Percentiles rank a stretch among this genome's conserved stretches.
Conservation (phyloP, 495 filamentous ascomycete species). For the Darksidea phi region DNA sequence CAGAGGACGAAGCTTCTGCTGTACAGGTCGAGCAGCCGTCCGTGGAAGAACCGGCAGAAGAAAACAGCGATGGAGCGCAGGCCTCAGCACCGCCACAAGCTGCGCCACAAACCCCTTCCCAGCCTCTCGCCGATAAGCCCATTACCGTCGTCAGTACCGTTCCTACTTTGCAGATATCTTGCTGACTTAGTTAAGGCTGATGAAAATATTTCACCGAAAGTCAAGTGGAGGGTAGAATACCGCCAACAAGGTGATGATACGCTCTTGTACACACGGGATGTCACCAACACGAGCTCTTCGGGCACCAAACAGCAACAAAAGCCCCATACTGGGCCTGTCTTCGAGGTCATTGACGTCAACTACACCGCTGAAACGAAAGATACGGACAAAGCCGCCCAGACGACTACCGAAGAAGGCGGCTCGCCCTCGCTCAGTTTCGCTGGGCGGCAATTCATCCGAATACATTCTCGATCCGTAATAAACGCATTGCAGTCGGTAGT, state of each 20-base stretch:
- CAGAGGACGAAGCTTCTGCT: too few relatives aligned
- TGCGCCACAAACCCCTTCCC: background rate
- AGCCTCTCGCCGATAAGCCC: too few relatives aligned
- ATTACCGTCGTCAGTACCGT: too few relatives aligned
- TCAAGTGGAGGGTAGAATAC: background rate
- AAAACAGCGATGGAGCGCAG: too few relatives aligned
- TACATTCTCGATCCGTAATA: background rate
- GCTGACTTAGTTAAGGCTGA: background rate
- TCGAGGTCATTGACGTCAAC: background rate
- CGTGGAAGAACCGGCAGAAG: too few relatives aligned
- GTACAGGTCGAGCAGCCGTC: too few relatives aligned
- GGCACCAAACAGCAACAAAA: background rate
- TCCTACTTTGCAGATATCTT: background rate
- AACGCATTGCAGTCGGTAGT: background rate
- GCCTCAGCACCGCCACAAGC: background rate
- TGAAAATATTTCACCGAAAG: background rate
- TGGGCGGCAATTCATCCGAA: background rate
- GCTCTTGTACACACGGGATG: background rate
- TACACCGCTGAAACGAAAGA: background rate
- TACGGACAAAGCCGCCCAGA: background rate
- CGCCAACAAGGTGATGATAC: background rate
- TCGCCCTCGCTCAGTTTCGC: background rate
- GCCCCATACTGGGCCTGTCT: background rate
- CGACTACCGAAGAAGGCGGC: background rate
- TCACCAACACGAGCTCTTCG: background rate